Conservation (phyloP, 2,329 filamentous ascomycete species). For the Colletotrichum sp. region DNA sequence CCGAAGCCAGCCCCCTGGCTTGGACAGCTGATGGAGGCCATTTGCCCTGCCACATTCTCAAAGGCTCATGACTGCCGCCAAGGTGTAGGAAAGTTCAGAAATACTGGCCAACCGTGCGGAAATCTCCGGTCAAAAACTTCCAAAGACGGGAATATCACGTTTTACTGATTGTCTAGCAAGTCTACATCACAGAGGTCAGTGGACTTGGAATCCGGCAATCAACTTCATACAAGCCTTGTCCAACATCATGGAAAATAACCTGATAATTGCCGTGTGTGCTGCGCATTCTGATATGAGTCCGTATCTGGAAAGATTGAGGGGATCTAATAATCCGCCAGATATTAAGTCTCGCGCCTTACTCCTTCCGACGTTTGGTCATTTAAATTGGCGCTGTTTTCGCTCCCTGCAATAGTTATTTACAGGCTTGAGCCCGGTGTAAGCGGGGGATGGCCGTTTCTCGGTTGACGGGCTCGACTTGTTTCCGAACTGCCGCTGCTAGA, state of each 20-base stretch:
- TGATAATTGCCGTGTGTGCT: not conserved
- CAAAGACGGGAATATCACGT: not conserved
- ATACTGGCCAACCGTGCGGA: not conserved
- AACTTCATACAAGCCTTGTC: fast-evolving
- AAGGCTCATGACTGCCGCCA: not conserved
- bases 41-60: not conserved
- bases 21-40: not conserved
- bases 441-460: not conserved
- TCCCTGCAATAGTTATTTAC: not conserved
- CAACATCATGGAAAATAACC: fast-evolving
- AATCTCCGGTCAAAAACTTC: not conserved
- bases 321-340: not conserved
- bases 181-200: not conserved
- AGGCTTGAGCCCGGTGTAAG: not conserved
- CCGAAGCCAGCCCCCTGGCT: not conserved
- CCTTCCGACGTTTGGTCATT: not conserved
- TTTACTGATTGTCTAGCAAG: not conserved
- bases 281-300: fast-evolving
- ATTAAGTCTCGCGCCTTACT: not conserved
- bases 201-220: not conserved
- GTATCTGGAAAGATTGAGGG: not conserved
- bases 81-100: not conserved
- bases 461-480: not conserved
- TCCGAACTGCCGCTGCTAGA: not conserved
- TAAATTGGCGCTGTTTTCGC: not conserved